A percentile compares a stretch with the other conserved stretches of the same genome.
Evolutionary conservation across 1,284 basidiomycete species (phyloP).

Genomic region (Somion occarium): DNA sequence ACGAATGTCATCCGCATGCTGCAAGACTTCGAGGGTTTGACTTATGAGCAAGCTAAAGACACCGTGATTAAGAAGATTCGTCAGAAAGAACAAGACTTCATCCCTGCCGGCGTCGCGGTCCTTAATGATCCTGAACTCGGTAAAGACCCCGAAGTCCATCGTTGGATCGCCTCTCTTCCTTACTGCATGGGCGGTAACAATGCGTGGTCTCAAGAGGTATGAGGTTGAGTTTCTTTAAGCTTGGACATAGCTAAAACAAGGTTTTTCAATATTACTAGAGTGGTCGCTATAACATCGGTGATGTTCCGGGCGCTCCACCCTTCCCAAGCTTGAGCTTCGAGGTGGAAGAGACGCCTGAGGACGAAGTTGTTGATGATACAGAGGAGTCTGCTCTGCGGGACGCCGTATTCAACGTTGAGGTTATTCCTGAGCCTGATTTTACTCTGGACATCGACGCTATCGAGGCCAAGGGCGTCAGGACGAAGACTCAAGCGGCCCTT

Average conservation of each 20-base stretch:
- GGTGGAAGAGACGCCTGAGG: conserved; percentile 6
- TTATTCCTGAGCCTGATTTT: conserved; percentile 5
- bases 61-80: conserved; percentile 7
- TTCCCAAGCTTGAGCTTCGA: conserved; percentile 7
- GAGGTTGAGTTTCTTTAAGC: neutral
- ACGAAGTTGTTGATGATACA: conserved; percentile 7
- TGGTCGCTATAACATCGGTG: conserved; percentile 8
- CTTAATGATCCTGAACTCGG: conserved; percentile 6
- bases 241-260: too few relatives aligned
- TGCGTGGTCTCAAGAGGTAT: conserved; percentile 9
- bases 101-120: conserved; percentile 7
- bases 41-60: conserved; percentile 7
- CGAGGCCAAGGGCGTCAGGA: neutral
- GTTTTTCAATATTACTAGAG: conserved; percentile 3
- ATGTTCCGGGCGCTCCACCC: conserved; percentile 3
- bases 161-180: conserved; percentile 7
- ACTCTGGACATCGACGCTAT: conserved; percentile 9
- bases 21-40: conserved; percentile 5
- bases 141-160: conserved; percentile 7
- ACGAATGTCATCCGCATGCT: conserved; percentile 9
- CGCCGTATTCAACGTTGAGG: conserved; percentile 4
- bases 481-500: neutral
- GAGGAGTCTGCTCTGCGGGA: conserved; percentile 4
- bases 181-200: conserved; percentile 9
- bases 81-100: conserved; percentile 10